Conservation (phyloP, 2,329 filamentous ascomycete genomes). For the Lecanosticta acicola region DNA sequence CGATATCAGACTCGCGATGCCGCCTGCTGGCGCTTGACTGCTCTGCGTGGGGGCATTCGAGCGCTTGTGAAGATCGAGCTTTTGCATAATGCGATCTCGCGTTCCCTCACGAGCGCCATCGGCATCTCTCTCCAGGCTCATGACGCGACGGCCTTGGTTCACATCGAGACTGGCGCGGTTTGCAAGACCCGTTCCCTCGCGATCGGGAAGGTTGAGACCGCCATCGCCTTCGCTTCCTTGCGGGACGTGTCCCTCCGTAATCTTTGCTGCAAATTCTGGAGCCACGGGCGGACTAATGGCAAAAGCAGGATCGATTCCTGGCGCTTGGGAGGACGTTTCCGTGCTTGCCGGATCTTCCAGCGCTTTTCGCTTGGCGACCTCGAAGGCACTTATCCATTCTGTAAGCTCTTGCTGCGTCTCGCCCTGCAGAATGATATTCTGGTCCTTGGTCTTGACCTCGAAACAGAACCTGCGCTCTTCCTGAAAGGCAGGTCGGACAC, state of each 20-base stretch:
- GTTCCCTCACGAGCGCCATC: conserved; percentile 59
- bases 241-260: conserved; percentile 59
- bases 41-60: conserved; percentile 46
- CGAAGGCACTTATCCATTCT: conserved; percentile 90
- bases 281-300: conserved; percentile 83
- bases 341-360: conserved; percentile 65
- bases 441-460: conserved; percentile 96
- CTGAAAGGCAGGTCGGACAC: conserved; percentile 79
- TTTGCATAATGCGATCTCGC: conserved; percentile 85
- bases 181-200: conserved; percentile 29
- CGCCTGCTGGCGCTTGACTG: conserved; percentile 40
- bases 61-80: conserved; percentile 82
- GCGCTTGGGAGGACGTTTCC: conserved; percentile 38
- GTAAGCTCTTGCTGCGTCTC: conserved; percentile 96
- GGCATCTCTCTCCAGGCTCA: conserved; percentile 42
- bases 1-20: conserved; percentile 80
- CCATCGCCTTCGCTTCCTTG: conserved; percentile 50
- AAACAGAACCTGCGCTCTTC: conserved; percentile 97
- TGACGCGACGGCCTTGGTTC: conserved; percentile 41
- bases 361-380: conserved; percentile 87
- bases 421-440: conserved; percentile 80
- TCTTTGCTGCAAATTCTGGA: conserved; percentile 83
- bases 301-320: conserved; percentile 67
- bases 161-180: conserved; percentile 70
- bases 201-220: conserved; percentile 60